These are phyloP conservation scores for Globisporangium carolinianum DNA, from an alignment of 352 stramenopile genomes.

Conservation along the genomic window DNA sequence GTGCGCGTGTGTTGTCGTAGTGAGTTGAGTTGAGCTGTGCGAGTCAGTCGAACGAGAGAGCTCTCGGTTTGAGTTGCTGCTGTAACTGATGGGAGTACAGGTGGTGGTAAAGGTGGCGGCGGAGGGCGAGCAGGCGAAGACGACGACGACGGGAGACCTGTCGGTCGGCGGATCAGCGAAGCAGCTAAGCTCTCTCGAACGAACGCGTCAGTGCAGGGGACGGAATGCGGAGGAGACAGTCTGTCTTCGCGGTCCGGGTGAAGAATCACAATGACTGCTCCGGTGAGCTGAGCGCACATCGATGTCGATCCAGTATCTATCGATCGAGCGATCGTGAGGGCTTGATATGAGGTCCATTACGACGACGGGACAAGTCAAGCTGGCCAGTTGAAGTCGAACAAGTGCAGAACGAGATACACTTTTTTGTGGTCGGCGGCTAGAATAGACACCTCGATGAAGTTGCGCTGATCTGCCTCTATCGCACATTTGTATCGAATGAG, in stretches of 20 bases:
- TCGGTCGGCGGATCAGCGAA: not conserved
- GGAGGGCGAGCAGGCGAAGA: not conserved
- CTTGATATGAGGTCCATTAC: not conserved
- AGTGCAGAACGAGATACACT: not conserved
- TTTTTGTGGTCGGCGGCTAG: conserved; percentile 2
- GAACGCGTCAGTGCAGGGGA: no score
- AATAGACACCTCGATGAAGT: not conserved
- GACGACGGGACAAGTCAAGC: no score
- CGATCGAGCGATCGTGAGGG: not conserved
- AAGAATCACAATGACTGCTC: not conserved
- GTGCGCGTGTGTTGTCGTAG: not conserved
- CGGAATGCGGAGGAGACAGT: not conserved
- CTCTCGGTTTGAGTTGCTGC: not conserved
- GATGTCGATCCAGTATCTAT: not conserved
- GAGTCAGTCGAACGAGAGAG: not conserved
- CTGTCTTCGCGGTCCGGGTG: not conserved
- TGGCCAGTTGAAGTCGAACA: not conserved
- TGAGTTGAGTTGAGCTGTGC: not conserved
- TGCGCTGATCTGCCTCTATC: no score
- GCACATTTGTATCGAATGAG: not conserved
- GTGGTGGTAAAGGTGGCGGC: not conserved
- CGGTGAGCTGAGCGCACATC: not conserved
- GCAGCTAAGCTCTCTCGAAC: no score
- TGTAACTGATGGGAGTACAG: not conserved
- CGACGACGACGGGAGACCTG: not conserved